Base-by-base conservation (phyloP, 495 filamentous ascomycete genomes). In the Neurospora discreta region DNA sequence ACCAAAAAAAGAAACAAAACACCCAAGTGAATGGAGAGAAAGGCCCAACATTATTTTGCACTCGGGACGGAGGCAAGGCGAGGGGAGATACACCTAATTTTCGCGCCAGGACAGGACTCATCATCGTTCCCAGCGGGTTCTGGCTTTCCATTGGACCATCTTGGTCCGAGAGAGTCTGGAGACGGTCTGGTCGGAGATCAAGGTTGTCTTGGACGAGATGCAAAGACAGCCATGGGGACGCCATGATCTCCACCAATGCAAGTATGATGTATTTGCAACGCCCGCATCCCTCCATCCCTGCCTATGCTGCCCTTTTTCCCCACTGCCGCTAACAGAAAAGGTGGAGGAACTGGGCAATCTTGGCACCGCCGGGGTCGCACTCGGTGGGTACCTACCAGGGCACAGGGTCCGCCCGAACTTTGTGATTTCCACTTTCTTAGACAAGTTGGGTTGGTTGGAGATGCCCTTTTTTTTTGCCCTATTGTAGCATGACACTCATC, bases 221-320 rank as follows among this genome's bases (percentile, higher is more conserved):
- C 38, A 65, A 71, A 69, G 69, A 30, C 23, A 15, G 36, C 60
- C 41, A 39, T 15, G 20, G 73, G 43, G 46, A 36, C 33, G 65
- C 71, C 70, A 72, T 75, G 65, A 73, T 73, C 75, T 39, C 43
- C 73, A 68, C 38, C 38, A 41, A 20, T 30, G 43, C 43, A 69
- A 68, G 60, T 69, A 76, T 76, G 76, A 78, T 78, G 75, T 78
- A 73, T 74, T 76, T 68, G 58, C 69, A 68, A 74, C 71, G 73
- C 65, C 44, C 30, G 33, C n/a, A 73, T 71, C 74, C 74, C 74
- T 74, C 68, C 52, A 33, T 33, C 5, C 46, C 20, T 26, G n/a
- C 44, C 46, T 13, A 23, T 30, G 46, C 46, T 58, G 46, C 46
- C 46, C 46, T 58, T 58, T 58, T 33, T 16, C 52, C 52, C 52